Evolutionary conservation across 2,329 filamentous ascomycete species (phyloP).

Genomic region (Emergomyces pasteurianus): DNA sequence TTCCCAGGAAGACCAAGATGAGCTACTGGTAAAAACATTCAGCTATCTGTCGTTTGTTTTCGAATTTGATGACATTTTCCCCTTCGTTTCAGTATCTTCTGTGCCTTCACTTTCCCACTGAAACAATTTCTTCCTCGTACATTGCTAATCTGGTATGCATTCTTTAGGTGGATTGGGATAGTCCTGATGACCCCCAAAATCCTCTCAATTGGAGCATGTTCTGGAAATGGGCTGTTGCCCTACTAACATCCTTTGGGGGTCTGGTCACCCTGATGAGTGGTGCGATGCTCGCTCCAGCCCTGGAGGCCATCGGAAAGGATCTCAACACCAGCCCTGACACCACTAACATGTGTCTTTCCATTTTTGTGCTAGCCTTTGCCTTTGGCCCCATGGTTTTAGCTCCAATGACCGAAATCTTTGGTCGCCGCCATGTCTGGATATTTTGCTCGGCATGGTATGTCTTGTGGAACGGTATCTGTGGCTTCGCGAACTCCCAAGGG

Average conservation of each 20-base stretch:
- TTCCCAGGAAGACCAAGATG: neutral
- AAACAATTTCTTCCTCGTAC: neutral
- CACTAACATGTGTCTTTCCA: slow-evolving; percentile 45
- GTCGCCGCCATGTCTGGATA: slow-evolving; percentile 44
- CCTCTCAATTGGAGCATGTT: slow-evolving; percentile 47
- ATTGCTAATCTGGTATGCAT: neutral
- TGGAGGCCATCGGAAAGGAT: slow-evolving; percentile 31
- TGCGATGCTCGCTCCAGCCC: slow-evolving; percentile 35
- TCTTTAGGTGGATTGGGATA: slow-evolving; percentile 44
- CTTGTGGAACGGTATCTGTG: slow-evolving; percentile 49
- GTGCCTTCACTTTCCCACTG: neutral
- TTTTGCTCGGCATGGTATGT: slow-evolving; percentile 49
- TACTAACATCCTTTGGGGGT: slow-evolving; percentile 35
- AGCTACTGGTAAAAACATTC: neutral
- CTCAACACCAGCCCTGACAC: slow-evolving; percentile 34
- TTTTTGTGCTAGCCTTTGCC: slow-evolving; percentile 48
- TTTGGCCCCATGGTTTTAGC: slow-evolving; percentile 53
- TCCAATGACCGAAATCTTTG: slow-evolving; percentile 53
- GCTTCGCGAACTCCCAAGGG: slow-evolving; percentile 44
- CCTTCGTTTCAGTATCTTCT: neutral
- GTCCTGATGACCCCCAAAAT: slow-evolving; percentile 44
- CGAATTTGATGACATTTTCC: neutral
- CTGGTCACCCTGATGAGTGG: slow-evolving; percentile 1
- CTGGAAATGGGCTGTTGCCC: slow-evolving; percentile 38
- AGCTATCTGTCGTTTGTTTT: too few species aligned